Evolutionary conservation across 2,329 filamentous ascomycete genomes (phyloP).

Genomic region (Microascus cirrosus): DNA sequence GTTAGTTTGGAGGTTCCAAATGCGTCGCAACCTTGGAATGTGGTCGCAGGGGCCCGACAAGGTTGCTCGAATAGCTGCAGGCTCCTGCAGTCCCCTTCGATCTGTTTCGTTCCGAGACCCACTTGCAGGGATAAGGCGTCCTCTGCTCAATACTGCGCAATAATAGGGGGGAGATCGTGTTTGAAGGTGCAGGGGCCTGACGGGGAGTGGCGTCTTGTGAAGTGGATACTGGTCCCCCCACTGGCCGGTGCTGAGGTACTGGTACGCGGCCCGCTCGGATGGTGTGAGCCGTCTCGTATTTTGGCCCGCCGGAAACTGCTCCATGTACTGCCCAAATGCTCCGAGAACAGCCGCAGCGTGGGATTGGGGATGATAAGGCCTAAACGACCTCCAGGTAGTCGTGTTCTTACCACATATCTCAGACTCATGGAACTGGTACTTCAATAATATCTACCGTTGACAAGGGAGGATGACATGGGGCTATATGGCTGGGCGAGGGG

Average conservation of each 20-base stretch:
- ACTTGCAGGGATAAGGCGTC: neutral
- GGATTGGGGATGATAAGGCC: too few species aligned
- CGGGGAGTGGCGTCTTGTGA: neutral
- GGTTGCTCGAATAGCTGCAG: slow-evolving; percentile 2
- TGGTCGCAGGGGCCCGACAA: neutral
- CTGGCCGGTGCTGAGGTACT: neutral
- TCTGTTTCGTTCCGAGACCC: slow-evolving; percentile 3
- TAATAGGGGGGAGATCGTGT: neutral
- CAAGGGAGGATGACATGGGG: too few species aligned
- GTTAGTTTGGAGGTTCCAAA: neutral
- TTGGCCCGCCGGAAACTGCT: too few species aligned
- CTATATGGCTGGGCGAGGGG: too few species aligned
- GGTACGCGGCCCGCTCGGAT: neutral
- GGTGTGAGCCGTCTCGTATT: too few species aligned
- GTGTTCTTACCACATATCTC: too few species aligned
- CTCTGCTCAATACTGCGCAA: neutral
- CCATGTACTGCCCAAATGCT: too few species aligned
- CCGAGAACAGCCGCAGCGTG: too few species aligned
- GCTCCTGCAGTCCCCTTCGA: slow-evolving; percentile 2
- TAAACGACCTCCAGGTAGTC: too few species aligned
- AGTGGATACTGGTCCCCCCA: neutral
- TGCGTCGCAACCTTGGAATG: neutral
- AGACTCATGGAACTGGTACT: too few species aligned
- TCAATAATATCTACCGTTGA: too few species aligned
- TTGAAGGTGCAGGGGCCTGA: neutral